These are phyloP conservation scores for Trametes hirsuta DNA, from an alignment of 1,284 basidiomycete genomes.

Conservation along the genomic window DNA sequence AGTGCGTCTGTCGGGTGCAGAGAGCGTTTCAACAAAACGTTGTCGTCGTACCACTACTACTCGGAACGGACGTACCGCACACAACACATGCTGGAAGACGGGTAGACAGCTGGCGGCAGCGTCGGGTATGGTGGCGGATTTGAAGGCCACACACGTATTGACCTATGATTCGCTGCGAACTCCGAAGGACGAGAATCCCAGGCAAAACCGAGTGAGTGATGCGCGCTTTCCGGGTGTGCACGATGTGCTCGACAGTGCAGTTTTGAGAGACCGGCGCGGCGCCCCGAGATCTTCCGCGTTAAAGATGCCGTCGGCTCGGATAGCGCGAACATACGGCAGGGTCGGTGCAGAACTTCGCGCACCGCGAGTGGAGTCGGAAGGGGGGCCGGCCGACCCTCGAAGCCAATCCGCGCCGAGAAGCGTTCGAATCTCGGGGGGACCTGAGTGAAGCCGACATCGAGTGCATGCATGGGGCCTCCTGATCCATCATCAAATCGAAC, in stretches of 20 bases:
- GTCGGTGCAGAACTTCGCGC: no score
- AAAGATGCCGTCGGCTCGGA: neutral
- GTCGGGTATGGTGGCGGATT: neutral
- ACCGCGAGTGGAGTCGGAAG: neutral
- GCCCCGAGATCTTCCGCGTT: neutral
- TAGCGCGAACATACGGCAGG: neutral
- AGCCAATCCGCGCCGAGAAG: slow-evolving; percentile 5
- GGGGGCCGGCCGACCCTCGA: neutral
- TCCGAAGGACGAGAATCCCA: no score
- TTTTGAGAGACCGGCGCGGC: neutral
- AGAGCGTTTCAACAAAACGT: no score
- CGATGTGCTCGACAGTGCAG: neutral
- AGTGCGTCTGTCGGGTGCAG: no score
- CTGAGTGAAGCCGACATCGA: neutral
- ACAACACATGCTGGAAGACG: neutral
- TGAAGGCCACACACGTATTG: neutral
- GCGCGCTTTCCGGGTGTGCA: no score
- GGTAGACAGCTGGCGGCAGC: neutral
- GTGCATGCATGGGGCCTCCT: neutral
- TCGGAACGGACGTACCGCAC: neutral
- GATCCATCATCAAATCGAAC: slow-evolving; percentile 1
- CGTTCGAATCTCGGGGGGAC: neutral
- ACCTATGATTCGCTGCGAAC: no score
- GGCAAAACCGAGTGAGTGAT: no score
- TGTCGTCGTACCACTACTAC: neutral